Evolutionary conservation across 176 grass and related monocot genomes (phyloP).

Genomic region (Areca catechu): DNA sequence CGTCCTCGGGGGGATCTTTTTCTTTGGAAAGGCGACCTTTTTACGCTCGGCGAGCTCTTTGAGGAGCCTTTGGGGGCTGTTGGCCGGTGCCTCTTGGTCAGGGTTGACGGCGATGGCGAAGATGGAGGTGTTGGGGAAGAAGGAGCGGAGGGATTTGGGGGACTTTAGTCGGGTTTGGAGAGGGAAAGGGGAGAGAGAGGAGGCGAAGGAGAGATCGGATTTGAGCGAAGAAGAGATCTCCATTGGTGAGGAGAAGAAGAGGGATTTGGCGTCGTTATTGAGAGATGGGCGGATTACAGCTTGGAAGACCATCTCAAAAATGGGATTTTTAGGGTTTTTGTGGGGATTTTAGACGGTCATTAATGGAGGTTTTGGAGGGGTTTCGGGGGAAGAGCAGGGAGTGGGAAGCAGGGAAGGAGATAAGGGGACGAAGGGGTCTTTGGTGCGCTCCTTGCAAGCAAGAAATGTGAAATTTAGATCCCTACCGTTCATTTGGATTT

Average conservation of each 20-base stretch:
- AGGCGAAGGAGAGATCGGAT: slow-evolving; percentile 46
- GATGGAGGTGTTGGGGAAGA: slow-evolving; percentile 3
- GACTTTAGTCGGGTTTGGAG: slow-evolving; percentile 12
- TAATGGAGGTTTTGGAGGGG: slow-evolving; percentile 17
- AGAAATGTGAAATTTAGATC: too few relatives aligned
- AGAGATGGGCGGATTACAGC: slow-evolving; percentile 15
- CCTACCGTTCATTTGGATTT: too few relatives aligned
- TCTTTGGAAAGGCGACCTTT: slow-evolving; percentile 64
- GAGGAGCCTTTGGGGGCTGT: slow-evolving; percentile 84
- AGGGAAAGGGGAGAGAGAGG: slow-evolving; percentile 16
- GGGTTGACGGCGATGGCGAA: slow-evolving; percentile 21
- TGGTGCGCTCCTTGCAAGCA: too few relatives aligned
- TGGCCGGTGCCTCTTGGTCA: slow-evolving; percentile 41
- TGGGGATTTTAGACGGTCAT: slow-evolving; percentile 15
- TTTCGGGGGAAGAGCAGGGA: slow-evolving; percentile 9
- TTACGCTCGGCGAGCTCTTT: slow-evolving; percentile 84
- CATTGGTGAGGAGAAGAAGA: not conserved
- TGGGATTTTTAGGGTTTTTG: not conserved
- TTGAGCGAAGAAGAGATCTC: not conserved
- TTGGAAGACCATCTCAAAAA: slow-evolving; percentile 8
- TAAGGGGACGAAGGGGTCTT: not conserved
- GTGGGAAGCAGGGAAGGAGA: not conserved
- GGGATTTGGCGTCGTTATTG: slow-evolving; percentile 4
- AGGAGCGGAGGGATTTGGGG: slow-evolving; percentile 22
- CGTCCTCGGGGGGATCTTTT: slow-evolving; percentile 66